phyloP scores from a whole-genome alignment of 108 stramenopile species.

The Skeletonema menzelii region DNA sequence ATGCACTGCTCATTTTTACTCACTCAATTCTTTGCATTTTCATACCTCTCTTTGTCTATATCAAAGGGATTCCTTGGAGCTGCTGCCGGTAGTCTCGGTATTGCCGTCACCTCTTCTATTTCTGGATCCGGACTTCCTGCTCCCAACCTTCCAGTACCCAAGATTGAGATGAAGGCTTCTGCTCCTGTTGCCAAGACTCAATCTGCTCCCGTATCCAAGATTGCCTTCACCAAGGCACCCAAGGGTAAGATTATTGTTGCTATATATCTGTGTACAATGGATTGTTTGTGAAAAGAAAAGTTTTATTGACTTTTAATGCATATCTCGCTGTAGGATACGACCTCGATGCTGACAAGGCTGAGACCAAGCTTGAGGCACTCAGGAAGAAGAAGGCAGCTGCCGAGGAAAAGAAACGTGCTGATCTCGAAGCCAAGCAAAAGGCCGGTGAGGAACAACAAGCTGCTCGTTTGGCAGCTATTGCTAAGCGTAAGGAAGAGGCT shows the following conservation, averaged over 20 bases:
- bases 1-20: not conserved
- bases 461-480: constrained; percentile 29
- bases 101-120: constrained; percentile 61
- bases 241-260: constrained; percentile 51
- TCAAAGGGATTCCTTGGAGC: constrained; percentile 72
- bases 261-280: constrained; percentile 15
- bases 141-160: constrained; percentile 26
- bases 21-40: not conserved
- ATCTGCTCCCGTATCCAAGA: constrained; percentile 23
- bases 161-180: constrained; percentile 12
- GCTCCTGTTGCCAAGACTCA: constrained; percentile 42
- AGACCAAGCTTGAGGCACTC: constrained; percentile 6
- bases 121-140: constrained; percentile 32
- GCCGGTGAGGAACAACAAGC: constrained; percentile 15
- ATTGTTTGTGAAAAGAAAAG: not conserved
- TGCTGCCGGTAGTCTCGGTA: constrained; percentile 57
- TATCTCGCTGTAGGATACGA: constrained; percentile 10
- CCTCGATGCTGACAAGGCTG: not conserved
- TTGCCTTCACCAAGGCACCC: constrained; percentile 35
- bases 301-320: not conserved
- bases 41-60: constrained; percentile 5
- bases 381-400: constrained; percentile 13
- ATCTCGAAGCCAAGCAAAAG: constrained; percentile 21
- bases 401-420: constrained; percentile 27
- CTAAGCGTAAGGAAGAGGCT: constrained; percentile 9